Conservation (phyloP, 1,139 yeast species). For the Scheffersomyces illinoinensis region DNA sequence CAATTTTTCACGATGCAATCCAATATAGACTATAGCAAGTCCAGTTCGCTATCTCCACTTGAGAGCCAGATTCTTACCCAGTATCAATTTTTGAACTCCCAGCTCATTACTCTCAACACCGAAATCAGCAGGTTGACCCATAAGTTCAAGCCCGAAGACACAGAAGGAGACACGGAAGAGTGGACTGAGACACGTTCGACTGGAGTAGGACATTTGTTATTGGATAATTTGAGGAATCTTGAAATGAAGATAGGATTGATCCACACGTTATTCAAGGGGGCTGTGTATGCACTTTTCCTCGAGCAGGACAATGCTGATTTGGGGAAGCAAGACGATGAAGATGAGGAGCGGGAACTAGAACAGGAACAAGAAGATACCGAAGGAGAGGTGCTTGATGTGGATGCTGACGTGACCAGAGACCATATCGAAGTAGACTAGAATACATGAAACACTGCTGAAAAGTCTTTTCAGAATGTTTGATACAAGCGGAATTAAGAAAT, state of each 20-base stretch:
- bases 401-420: background rate
- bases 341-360: background rate
- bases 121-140: slow-evolving; percentile 34
- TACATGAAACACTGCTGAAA: background rate
- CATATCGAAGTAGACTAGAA: background rate
- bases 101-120: slow-evolving; percentile 33
- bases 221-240: slow-evolving; percentile 53
- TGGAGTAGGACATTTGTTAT: slow-evolving; percentile 30
- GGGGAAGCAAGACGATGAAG: background rate
- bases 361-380: slow-evolving; percentile 1
- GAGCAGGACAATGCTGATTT: slow-evolving; percentile 32
- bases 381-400: background rate
- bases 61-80: slow-evolving; percentile 45
- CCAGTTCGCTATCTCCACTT: slow-evolving; percentile 32
- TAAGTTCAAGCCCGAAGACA: slow-evolving; percentile 6
- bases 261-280: slow-evolving; percentile 66
- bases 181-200: slow-evolving; percentile 1
- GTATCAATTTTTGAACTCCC: slow-evolving; percentile 49
- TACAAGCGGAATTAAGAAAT: background rate
- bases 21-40: slow-evolving; percentile 28
- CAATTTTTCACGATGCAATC: background rate
- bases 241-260: slow-evolving; percentile 67
- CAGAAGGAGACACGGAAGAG: slow-evolving; percentile 1
- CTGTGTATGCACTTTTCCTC: slow-evolving; percentile 59
- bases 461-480: background rate